phyloP scores from a whole-genome alignment of 306 rosid genomes.

The Dalbergia cultrata region DNA sequence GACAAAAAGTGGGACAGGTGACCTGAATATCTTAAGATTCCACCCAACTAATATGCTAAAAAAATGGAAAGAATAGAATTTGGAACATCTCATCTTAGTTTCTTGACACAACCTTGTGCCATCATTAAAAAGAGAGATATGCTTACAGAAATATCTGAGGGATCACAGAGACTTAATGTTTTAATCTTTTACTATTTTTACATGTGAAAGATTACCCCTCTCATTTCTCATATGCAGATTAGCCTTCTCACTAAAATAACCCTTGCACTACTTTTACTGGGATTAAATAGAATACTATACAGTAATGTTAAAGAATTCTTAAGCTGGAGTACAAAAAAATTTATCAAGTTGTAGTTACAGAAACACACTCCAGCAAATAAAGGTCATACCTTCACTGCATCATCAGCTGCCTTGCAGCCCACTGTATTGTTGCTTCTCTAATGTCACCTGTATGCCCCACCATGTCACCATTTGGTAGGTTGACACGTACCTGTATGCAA shows the following conservation, averaged over 20 bases:
- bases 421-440: constrained; percentile 90
- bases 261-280: background rate
- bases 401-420: constrained; percentile 98
- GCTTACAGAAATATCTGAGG: too few relatives aligned
- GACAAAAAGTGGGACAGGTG: background rate
- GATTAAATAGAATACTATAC: background rate
- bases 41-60: constrained; percentile 1
- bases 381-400: constrained; percentile 82
- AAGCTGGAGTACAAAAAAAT: background rate
- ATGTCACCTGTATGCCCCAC: constrained; percentile 96
- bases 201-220: background rate
- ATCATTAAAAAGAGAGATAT: background rate
- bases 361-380: background rate
- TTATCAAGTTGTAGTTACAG: background rate
- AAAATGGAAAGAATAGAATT: background rate
- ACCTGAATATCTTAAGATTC: background rate
- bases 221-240: background rate
- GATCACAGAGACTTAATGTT: background rate
- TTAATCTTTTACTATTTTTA: background rate
- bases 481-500: constrained; percentile 86
- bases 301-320: background rate
- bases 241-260: constrained; percentile 17
- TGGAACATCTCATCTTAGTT: background rate
- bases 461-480: constrained; percentile 97
- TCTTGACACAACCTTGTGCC: background rate